A percentile compares a stretch with the other conserved stretches of the same genome.
phyloP scores from a whole-genome alignment of 805 yeast species.

The Ogataea methanolica region DNA sequence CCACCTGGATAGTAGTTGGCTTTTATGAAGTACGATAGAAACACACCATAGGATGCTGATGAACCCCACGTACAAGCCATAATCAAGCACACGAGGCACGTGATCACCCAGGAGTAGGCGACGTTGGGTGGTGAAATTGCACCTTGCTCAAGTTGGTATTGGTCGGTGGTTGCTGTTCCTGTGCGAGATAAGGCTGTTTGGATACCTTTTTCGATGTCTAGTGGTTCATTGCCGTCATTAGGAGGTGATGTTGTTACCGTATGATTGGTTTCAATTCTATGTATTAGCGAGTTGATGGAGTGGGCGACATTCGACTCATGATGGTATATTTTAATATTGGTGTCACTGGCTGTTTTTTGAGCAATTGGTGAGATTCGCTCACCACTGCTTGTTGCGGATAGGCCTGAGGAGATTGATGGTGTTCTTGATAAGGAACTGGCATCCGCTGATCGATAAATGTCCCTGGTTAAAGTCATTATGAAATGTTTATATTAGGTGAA shows the following conservation, averaged over 20 bases:
- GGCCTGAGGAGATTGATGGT: neutral
- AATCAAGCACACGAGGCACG: conserved; percentile 38
- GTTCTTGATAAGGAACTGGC: neutral
- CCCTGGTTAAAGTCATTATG: no score
- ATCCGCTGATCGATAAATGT: neutral
- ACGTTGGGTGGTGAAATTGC: conserved; percentile 8
- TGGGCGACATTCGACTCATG: no score
- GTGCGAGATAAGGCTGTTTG: neutral
- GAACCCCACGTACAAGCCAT: conserved; percentile 65
- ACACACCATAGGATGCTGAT: conserved; percentile 58
- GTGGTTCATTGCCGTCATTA: no score
- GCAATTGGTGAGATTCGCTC: neutral
- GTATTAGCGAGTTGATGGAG: no score
- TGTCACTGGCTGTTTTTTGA: neutral
- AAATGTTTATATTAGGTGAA: no score
- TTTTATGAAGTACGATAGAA: conserved; percentile 48
- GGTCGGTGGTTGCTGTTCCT: neutral
- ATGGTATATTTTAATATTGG: no score
- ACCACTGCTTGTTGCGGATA: no score
- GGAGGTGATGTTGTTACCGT: no score
- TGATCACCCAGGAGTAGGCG: conserved; percentile 51
- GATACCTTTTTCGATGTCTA: no score
- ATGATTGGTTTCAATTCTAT: no score
- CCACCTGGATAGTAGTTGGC: conserved; percentile 48
- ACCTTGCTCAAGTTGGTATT: neutral